Evolutionary conservation across 371 early-diverging fungal species (phyloP), one percentile per base, ranked within the genome.

Genomic region (Choanephora cucurbitarum): DNA sequence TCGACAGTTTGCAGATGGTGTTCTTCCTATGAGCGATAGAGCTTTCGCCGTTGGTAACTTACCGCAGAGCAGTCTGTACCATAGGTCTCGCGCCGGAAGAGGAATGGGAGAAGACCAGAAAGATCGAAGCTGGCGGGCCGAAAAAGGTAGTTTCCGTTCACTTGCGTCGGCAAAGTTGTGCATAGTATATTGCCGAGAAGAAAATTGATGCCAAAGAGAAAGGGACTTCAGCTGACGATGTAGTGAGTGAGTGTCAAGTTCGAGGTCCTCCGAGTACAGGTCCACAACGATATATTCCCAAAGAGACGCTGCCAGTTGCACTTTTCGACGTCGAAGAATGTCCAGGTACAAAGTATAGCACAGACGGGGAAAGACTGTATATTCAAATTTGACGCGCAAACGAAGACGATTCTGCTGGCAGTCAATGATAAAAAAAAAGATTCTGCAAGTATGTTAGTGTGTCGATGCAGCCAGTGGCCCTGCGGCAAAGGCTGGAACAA

Each of bases 381-480:
- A 45, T 45, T 45, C 28, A 18, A 14, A 22, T 45, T 24, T 11
- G 11, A 45, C 45, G 21, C 45, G 45, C 3, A 45, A 14, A 23
- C 45, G 11, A 24, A 45, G 45, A 24, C 22, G 28, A 24, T 24
- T 11, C 24, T 22, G 21, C 23, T 22, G 24, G 7, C 14, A 7
- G 24, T 45, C 45, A 24, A 24, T 45, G n/a, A 45, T 45, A 23
- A 22, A n/a, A 45, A 45, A 45, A 45, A 45, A 5, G 8, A 8
- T 3, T 22, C 21, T 10, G 45, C n/a, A 14, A 23, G n/a, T 11
- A 45, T 23, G 13, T 14, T 3, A 5, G 45, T 22, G 28, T 22
- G 45, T 8, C 44, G 44, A 43, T 43, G 44, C 1, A 43, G 19
- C 44, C 44, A 43, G 24, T 24, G 45, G n/a, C 2, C 14, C 14